Evolutionary conservation across 208 protist species (phyloP).

Genomic region (Strigomonas galati): DNA sequence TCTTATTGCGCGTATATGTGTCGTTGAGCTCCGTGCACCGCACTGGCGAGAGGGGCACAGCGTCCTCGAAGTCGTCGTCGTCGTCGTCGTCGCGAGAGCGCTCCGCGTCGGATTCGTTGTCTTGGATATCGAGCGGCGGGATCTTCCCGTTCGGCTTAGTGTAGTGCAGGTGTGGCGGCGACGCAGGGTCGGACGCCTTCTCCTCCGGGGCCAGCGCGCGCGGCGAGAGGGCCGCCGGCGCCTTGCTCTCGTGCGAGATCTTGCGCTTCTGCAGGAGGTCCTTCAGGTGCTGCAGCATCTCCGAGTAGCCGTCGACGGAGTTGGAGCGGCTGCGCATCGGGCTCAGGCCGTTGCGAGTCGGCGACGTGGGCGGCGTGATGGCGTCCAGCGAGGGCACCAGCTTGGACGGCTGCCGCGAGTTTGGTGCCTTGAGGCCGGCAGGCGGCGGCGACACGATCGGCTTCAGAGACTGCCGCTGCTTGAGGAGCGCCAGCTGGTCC

Average conservation of each 20-base stretch:
- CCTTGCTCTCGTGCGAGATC: constrained; percentile 16
- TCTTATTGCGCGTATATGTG: constrained; percentile 28
- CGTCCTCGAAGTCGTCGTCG: constrained; percentile 82
- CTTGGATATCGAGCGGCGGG: constrained; percentile 2
- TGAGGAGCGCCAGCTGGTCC: constrained; percentile 54
- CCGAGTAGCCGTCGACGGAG: constrained; percentile 64
- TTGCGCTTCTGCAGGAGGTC: constrained; percentile 52
- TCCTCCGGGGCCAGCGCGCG: neutral
- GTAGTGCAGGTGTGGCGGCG: constrained; percentile 25
- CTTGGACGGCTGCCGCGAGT: neutral
- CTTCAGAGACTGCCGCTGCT: constrained; percentile 41
- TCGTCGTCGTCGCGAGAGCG: constrained; percentile 29
- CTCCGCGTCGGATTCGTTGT: neutral
- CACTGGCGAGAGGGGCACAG: constrained; percentile 63
- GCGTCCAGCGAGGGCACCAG: neutral
- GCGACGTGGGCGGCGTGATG: neutral
- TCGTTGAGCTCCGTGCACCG: constrained; percentile 61
- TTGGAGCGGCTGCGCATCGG: constrained; percentile 16
- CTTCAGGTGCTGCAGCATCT: constrained; percentile 84
- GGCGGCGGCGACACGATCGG: constrained; percentile 1
- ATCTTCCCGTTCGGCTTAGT: constrained; percentile 24
- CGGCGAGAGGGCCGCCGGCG: neutral
- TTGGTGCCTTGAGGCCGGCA: neutral
- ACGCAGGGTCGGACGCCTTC: constrained; percentile 7
- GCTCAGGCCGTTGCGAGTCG: neutral